Evolutionary conservation across 441 rosid species (phyloP), one percentile per base, ranked within the genome.

Genomic region (Macaranga tanarius): DNA sequence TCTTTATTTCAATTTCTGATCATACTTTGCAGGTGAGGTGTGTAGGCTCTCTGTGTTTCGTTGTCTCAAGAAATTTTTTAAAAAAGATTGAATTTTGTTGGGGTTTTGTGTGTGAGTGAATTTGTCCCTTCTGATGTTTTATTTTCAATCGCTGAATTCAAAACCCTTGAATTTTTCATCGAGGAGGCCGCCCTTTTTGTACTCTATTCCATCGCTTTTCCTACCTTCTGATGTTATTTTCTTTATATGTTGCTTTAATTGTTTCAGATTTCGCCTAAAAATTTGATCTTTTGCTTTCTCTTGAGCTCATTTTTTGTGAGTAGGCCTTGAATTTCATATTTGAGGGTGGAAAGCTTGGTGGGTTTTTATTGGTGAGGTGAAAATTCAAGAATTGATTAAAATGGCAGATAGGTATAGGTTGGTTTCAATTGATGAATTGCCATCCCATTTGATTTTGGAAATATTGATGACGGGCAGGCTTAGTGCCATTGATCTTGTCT

Each of bases 391-490:
- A 16, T 75, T 64, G 67, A 51, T 54, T 8, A 10, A 75, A 71
- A 89, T 90, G 99, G 97, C 87, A 26, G 93, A 92, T 52, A 72
- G 86, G 45, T 81, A 75, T 76, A 81, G 87, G 81, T 66, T 75
- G 59, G 66, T 82, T 65, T 83, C 88, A 0, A 73, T 94, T 22
- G 99, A 88, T 77, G 97, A 92, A 51, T 84, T 94, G 69, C 99
- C 99, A n/a, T 89, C 90, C 19, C 93, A 94, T 87, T 84, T 92
- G 92, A 82, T 92, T 75, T 79, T 94, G 65, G 98, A 94, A 75
- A 90, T 94, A 67, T 79, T 92, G 82, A 90, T 85, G 45, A 72
- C 82, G 8, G 90, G 92, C 38, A 78, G 87, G 81, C 95, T 94
- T 62, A 83, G 82, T 62, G 92, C 87, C 1, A 65, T 62, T 75